These are phyloP conservation scores for Elymus sibiricus DNA, from an alignment of 176 grass and related monocot genomes.

Conservation along the genomic window DNA sequence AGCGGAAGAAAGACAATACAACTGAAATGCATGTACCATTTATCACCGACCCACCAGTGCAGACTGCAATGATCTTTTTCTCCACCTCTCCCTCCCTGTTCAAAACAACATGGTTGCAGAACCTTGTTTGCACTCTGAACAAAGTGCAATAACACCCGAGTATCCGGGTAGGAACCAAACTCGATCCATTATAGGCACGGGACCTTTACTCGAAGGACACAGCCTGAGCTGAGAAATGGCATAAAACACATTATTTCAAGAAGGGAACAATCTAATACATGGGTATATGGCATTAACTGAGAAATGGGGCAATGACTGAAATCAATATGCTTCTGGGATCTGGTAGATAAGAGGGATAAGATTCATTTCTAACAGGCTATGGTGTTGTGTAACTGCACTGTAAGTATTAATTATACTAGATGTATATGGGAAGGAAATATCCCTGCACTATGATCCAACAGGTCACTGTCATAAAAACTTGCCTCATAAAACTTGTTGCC, in stretches of 20 bases:
- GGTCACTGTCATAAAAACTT: no score
- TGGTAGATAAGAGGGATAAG: not conserved
- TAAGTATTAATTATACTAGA: no score
- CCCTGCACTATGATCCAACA: no score
- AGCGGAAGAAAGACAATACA: no score
- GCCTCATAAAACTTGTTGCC: no score
- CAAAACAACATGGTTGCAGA: not conserved
- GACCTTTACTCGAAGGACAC: constrained; percentile 54
- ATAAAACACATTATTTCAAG: not conserved
- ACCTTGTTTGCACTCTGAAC: not conserved
- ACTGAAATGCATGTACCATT: no score
- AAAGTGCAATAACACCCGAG: not conserved
- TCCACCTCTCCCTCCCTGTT: not conserved
- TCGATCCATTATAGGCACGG: constrained; percentile 66
- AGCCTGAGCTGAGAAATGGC: not conserved
- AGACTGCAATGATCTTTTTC: constrained; percentile 87
- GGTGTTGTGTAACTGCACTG: not conserved
- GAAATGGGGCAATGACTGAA: no score
- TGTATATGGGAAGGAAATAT: no score
- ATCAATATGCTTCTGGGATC: not conserved
- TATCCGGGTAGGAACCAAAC: constrained; percentile 19
- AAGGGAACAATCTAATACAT: no score
- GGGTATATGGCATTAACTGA: no score
- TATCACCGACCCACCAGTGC: no score
- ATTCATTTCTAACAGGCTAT: not conserved